Evolutionary conservation across 1,284 basidiomycete genomes (phyloP), one percentile per base, ranked within the genome.

Genomic region (Pyrrhoderma lamaoense): DNA sequence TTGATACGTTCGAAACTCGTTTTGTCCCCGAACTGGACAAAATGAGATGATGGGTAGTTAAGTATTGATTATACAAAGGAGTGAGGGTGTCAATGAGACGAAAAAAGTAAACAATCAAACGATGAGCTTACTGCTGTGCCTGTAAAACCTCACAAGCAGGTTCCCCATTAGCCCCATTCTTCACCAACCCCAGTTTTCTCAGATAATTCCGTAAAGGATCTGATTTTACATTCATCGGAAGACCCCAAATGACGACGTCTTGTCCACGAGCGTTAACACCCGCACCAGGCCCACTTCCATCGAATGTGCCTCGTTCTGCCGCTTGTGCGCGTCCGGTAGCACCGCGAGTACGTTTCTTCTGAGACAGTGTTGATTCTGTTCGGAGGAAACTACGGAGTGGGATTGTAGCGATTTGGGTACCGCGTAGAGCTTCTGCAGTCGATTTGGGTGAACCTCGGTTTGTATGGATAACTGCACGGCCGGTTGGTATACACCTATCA

Each of bases 181-280:
- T 64, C 11, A 70, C 70, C 13, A 83, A 54, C 42, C 73, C 66
- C 59, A 70, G 81, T 40, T 60, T 64, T 27, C 65, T 65, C 40
- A 86, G 60, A 46, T 72, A 64, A 5, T 62, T 58, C 42, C 65
- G 65, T n/a, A 87, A 53, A 3, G 58, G 62, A 0, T 62, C 60
- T 2, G 61, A 45, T 1, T 60, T 59, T 8, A 72, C 61, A 56
- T 62, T 77, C 1, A 73, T 74, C 0, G 83, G 82, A 25, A 87
- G 62, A 1, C 85, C 86, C 62, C 69, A 75, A 1, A 86, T 57
- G 8, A 79, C 70, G 16, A 87, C 83, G 50, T 71, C 72, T 55
- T 65, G 74, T 13, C 76, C 76, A 25, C 67, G 62, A 46, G 74
- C 68, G 35, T 61, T 58, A 8, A 81, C 62, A 14, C 75, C 72